Percentiles rank a stretch among this genome's conserved stretches.
phyloP scores from a whole-genome alignment of 1,139 yeast species.

The Pneumocystis jirovecii region DNA sequence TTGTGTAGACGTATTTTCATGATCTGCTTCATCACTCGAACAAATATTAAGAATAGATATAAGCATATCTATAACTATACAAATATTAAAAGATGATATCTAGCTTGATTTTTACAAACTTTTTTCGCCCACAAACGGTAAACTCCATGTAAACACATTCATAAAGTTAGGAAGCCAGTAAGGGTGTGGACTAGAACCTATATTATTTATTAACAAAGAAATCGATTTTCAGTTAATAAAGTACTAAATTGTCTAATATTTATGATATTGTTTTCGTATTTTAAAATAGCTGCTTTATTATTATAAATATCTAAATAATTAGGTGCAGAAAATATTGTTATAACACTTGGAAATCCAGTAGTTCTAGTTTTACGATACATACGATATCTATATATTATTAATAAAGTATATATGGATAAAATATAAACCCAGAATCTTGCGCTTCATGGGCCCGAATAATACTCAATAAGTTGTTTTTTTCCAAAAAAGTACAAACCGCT shows the following conservation, averaged over 20 bases:
- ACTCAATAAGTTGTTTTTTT: slow-evolving; percentile 62
- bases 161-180: slow-evolving; percentile 94
- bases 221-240: background rate
- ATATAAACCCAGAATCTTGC: slow-evolving; percentile 77
- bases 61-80: slow-evolving; percentile 67
- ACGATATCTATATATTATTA: slow-evolving; percentile 24
- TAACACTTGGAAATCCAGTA: slow-evolving; percentile 82
- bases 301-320: slow-evolving; percentile 86
- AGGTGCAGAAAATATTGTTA: slow-evolving; percentile 92
- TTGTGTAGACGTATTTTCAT: slow-evolving; percentile 29
- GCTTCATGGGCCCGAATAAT: slow-evolving; percentile 95
- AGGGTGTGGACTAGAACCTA: slow-evolving; percentile 74
- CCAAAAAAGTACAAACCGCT: slow-evolving; percentile 71
- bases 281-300: slow-evolving; percentile 89
- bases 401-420: background rate
- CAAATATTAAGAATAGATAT: slow-evolving; percentile 83
- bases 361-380: slow-evolving; percentile 79
- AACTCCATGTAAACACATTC: slow-evolving; percentile 96
- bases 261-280: slow-evolving; percentile 73
- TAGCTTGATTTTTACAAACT: slow-evolving; percentile 18
- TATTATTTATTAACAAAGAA: background rate
- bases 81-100: background rate
- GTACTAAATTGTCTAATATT: slow-evolving; percentile 75
- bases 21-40: slow-evolving; percentile 85
- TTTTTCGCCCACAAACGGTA: slow-evolving; percentile 93